Conservation (phyloP, 2,329 filamentous ascomycete species). For the Trichoderma sp. region DNA sequence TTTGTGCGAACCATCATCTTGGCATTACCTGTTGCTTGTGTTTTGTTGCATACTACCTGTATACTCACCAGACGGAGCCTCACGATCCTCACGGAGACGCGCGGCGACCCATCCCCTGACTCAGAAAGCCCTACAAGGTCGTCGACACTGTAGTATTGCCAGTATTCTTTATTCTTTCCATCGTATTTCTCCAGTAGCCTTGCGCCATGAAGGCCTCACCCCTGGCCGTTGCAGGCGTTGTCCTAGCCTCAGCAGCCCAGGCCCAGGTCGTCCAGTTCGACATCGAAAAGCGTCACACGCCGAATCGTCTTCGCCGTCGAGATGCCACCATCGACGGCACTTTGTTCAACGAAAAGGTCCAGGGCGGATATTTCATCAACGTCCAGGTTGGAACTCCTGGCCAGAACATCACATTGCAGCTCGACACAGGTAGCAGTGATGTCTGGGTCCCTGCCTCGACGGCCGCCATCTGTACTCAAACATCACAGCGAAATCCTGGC, state of each 20-base stretch:
- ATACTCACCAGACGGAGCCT: background rate
- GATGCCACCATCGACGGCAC: slow-evolving; percentile 40
- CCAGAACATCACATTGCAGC: slow-evolving; percentile 55
- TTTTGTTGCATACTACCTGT: background rate
- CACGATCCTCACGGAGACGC: background rate
- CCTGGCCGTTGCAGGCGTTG: slow-evolving; percentile 14
- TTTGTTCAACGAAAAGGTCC: slow-evolving; percentile 43
- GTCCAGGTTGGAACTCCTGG: slow-evolving; percentile 55
- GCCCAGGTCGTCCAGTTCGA: slow-evolving; percentile 46
- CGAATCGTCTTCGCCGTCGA: slow-evolving; percentile 35
- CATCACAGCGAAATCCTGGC: slow-evolving; percentile 25
- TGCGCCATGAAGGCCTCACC: slow-evolving; percentile 15
- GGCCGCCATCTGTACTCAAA: slow-evolving; percentile 39
- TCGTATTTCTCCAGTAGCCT: background rate
- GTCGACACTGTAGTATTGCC: background rate
- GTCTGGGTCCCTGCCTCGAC: slow-evolving; percentile 53
- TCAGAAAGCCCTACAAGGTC: background rate
- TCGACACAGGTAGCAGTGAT: slow-evolving; percentile 65
- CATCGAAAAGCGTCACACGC: slow-evolving; percentile 39
- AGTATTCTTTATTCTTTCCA: background rate
- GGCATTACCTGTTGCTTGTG: background rate
- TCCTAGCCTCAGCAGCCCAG: slow-evolving; percentile 21
- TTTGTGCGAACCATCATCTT: background rate
- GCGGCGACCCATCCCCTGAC: background rate
- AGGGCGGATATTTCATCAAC: slow-evolving; percentile 54